Base-by-base conservation (phyloP, 306 rosid species). In the Trifolium fragiferum region DNA sequence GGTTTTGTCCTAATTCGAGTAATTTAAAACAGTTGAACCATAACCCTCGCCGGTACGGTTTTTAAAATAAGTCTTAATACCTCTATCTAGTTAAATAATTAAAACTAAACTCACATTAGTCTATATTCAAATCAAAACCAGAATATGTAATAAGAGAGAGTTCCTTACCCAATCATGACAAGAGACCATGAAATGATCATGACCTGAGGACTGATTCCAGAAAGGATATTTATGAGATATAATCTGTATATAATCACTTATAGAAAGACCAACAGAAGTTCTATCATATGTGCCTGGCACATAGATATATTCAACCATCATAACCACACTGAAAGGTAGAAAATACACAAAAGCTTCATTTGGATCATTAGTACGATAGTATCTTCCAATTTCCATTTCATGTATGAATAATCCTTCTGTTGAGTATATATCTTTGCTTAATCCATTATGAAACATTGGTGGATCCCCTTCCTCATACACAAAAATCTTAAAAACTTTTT, bases 391-490 rank as follows among this genome's bases (percentile, higher is more conserved):
- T 70, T 89, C 90, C 72, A 89, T 76, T 72, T 89, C 89, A 73
- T 76, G 43, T 64, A 84, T 82, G 73, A 89, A 86, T 73, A 78
- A 82, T 46, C 93, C 93, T 51, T 89, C 90, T 3, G 77, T 51
- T 20, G 87, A 77, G 30, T 89, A 86, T 73, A 89, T 86, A 53
- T 55, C 75, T 62, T 41, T 84, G 82, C 82, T 70, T 63, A 78
- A 74, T 54, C 87, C 87, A 16, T 68, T 63, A n/a, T 89, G 93
- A 57, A 86, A 86, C 51, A 89, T 0, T 1, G 93, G 87, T 25
- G 76, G 77, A 66, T 89, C 89, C 40, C 90, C 93, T 81, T 89
- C 93, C 65, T 84, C 87, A 23, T 88, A 89, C 66, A 89, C 87
- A 58, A 66, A 89, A 15, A 84, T 77, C 85, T 86, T 89, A 79